A percentile compares a stretch with the other conserved stretches of the same genome.
phyloP scores from a whole-genome alignment of 2,329 filamentous ascomycete species.

The Penicillium sp. region DNA sequence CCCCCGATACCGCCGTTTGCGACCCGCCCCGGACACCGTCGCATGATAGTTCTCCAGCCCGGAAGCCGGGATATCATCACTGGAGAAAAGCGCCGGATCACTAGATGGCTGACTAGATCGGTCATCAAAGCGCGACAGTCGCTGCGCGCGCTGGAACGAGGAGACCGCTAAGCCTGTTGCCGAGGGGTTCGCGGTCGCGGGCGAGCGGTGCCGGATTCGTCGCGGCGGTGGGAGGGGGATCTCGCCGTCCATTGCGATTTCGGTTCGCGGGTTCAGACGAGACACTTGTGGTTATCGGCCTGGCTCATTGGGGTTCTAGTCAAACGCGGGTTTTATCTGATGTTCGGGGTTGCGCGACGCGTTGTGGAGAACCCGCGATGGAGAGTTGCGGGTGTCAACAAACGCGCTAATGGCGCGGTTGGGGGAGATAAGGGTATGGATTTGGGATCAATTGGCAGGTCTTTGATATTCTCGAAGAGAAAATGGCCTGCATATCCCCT shows the following conservation, averaged over 20 bases:
- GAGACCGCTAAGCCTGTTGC: conserved; percentile 12
- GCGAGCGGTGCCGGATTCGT: conserved; percentile 30
- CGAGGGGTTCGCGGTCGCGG: conserved; percentile 15
- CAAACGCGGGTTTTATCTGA: neutral
- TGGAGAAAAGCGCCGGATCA: conserved; percentile 42
- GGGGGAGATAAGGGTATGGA: neutral
- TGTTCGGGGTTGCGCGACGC: conserved; percentile 16
- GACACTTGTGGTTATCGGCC: neutral
- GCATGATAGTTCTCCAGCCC: conserved; percentile 39
- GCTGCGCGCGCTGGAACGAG: conserved; percentile 21
- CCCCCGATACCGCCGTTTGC: conserved; percentile 38
- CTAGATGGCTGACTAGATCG: conserved; percentile 35
- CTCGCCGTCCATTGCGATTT: conserved; percentile 31
- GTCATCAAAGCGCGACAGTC: conserved; percentile 29
- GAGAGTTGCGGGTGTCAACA: conserved; percentile 14
- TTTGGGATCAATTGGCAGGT: neutral
- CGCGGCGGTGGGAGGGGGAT: conserved; percentile 33
- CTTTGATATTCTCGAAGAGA: neutral
- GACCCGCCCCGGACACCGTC: conserved; percentile 15
- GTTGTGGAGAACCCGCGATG: conserved; percentile 17
- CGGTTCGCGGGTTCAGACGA: neutral
- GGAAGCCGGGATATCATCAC: conserved; percentile 40
- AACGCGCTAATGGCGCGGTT: conserved; percentile 11
- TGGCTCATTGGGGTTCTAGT: conserved; percentile 1
- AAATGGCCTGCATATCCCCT: neutral